These are phyloP conservation scores for Pluteus cervinus DNA, from an alignment of 768 basidiomycete species.

Conservation along the genomic window DNA sequence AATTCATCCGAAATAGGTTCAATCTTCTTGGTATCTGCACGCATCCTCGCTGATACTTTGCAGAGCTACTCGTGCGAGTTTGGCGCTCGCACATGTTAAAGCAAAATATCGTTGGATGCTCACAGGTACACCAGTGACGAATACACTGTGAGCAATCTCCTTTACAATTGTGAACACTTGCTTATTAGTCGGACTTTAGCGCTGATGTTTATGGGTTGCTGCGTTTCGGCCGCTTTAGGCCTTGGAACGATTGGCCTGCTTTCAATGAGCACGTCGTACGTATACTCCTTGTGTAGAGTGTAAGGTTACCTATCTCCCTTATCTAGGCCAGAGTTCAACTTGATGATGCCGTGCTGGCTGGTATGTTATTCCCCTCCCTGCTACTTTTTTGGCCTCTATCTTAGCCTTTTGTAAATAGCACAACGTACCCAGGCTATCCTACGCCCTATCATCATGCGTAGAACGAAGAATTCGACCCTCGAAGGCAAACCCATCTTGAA, in stretches of 20 bases:
- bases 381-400: background rate
- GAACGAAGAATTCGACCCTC: constrained; percentile 60
- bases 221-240: constrained; percentile 61
- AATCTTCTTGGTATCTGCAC: constrained; percentile 2
- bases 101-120: constrained; percentile 73
- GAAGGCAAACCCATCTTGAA: constrained; percentile 68
- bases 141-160: constrained; percentile 43
- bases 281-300: too few species aligned
- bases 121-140: constrained; percentile 72
- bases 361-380: constrained; percentile 19
- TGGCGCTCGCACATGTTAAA: constrained; percentile 53
- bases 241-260: constrained; percentile 67
- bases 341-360: constrained; percentile 56
- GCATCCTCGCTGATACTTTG: background rate
- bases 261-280: constrained; percentile 56
- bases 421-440: constrained; percentile 64
- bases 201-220: constrained; percentile 68
- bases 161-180: background rate
- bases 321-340: constrained; percentile 46
- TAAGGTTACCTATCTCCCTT: background rate
- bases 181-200: constrained; percentile 22
- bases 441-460: constrained; percentile 59
- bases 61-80: constrained; percentile 52
- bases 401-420: constrained; percentile 21
- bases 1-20: constrained; percentile 65